Evolutionary conservation across 768 basidiomycete species (phyloP).

Genomic region (Pulveroboletus ravenelii): DNA sequence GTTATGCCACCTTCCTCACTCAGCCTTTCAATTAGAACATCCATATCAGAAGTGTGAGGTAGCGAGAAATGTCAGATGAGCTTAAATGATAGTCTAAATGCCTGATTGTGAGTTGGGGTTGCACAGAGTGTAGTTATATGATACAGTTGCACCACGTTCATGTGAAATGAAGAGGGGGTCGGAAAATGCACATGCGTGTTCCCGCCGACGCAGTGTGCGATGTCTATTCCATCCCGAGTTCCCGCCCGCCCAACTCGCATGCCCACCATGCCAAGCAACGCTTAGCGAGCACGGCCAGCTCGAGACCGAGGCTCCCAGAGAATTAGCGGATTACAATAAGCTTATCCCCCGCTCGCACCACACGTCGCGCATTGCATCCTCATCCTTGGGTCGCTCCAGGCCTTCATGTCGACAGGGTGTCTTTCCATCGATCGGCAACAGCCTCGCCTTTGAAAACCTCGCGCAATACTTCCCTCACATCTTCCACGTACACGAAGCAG

Average conservation of each 20-base stretch:
- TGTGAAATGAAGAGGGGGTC: neutral
- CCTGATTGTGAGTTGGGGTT: no score
- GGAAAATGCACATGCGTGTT: neutral
- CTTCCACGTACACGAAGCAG: constrained; percentile 91
- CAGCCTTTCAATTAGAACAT: no score
- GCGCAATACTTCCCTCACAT: constrained; percentile 81
- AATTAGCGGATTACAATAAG: constrained; percentile 2
- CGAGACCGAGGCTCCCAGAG: neutral
- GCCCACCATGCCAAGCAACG: neutral
- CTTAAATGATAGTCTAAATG: no score
- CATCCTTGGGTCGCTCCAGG: neutral
- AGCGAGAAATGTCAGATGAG: no score
- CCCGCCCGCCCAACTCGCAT: neutral
- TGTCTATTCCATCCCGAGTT: neutral
- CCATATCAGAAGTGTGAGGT: no score
- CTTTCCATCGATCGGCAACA: constrained; percentile 62
- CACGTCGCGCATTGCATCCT: neutral
- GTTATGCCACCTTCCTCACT: no score
- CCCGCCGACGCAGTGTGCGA: neutral
- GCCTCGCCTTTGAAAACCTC: constrained; percentile 75
- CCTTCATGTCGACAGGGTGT: constrained; percentile 40
- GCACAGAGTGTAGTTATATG: no score
- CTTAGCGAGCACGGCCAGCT: neutral
- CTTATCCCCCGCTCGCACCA: neutral
- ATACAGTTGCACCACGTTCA: neutral